Percentiles rank a stretch among this genome's conserved stretches.
Evolutionary conservation across 441 rosid species (phyloP).

Genomic region (Manihot esculenta): DNA sequence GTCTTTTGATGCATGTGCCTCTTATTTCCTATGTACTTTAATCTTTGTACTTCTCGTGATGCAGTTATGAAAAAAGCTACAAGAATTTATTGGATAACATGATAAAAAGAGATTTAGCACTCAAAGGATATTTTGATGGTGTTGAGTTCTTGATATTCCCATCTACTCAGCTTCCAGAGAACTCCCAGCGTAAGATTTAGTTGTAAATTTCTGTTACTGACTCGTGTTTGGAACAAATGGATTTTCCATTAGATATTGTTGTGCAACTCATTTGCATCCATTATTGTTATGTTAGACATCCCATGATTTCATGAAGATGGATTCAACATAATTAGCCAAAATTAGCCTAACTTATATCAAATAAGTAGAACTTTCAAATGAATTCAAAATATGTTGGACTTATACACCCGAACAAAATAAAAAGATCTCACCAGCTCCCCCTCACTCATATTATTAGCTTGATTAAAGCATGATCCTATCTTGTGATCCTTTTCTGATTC

Average conservation of each 20-base stretch:
- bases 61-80: constrained; percentile 83
- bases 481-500: background rate
- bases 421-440: background rate
- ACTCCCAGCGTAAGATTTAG: constrained; percentile 74
- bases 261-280: background rate
- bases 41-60: constrained; percentile 27
- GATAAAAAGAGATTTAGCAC: constrained; percentile 84
- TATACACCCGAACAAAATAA: background rate
- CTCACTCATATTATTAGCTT: background rate
- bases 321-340: background rate
- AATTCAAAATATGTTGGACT: background rate
- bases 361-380: background rate
- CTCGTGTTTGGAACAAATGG: background rate
- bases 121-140: constrained; percentile 69
- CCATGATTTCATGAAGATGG: background rate
- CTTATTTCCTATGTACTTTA: constrained; percentile 7
- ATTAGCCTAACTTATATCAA: background rate
- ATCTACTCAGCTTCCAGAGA: constrained; percentile 83
- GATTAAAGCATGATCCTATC: background rate
- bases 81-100: constrained; percentile 71
- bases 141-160: constrained; percentile 86
- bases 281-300: background rate
- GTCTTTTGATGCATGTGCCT: constrained; percentile 1
- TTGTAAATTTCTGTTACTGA: constrained; percentile 16
- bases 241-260: background rate